Evolutionary conservation across 495 filamentous ascomycete species (phyloP).

Genomic region (Penicillium pancosmium): DNA sequence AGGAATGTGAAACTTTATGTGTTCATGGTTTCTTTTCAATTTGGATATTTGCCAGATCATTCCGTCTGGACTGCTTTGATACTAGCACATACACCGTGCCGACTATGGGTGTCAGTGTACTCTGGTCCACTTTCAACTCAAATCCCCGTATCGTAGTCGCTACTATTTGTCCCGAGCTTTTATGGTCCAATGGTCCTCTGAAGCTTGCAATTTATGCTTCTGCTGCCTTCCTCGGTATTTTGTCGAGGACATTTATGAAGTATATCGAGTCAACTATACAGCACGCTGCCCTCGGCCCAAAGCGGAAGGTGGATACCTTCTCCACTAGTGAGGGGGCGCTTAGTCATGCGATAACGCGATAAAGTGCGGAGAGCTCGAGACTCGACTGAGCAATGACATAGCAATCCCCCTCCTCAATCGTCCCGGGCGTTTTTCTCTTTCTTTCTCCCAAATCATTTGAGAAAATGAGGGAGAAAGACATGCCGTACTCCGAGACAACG

Average conservation of each 20-base stretch:
- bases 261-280: too few relatives aligned
- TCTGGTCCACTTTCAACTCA: neutral
- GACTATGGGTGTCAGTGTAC: too few relatives aligned
- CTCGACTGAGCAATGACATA: neutral
- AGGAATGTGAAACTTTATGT: too few relatives aligned
- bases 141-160: neutral
- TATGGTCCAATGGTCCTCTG: neutral
- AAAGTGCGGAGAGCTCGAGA: slow-evolving; percentile 22
- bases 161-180: neutral
- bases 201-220: neutral
- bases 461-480: slow-evolving; percentile 48
- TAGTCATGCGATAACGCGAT: slow-evolving; percentile 31
- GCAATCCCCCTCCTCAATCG: slow-evolving; percentile 5
- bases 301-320: neutral
- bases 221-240: neutral
- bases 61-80: too few relatives aligned
- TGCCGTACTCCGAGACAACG: slow-evolving; percentile 45
- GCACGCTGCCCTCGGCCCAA: neutral
- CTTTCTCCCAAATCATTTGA: slow-evolving; percentile 9
- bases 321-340: neutral
- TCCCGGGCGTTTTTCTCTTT: slow-evolving; percentile 3
- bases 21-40: too few relatives aligned
- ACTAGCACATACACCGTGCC: too few relatives aligned
- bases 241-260: neutral
- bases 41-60: too few relatives aligned